Percentiles rank a stretch among this genome's conserved stretches.
Conservation (phyloP, 2,329 filamentous ascomycete genomes). For the Neofusicoccum kwambonambiense region DNA sequence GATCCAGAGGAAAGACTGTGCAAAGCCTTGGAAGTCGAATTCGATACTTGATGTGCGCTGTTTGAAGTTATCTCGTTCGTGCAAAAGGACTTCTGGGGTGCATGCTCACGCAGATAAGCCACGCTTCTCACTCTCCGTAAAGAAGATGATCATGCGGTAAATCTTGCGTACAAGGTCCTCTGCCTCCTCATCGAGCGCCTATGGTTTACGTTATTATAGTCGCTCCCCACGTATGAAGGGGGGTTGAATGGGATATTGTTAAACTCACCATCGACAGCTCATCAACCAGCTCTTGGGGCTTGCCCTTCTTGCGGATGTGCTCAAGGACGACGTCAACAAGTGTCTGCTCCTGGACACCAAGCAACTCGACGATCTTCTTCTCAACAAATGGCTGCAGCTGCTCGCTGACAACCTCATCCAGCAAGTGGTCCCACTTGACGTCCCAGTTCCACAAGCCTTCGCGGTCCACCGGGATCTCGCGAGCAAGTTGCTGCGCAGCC, state of each 20-base stretch:
- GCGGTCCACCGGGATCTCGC: conserved; percentile 85
- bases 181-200: conserved; percentile 92
- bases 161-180: conserved; percentile 93
- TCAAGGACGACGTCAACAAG: conserved; percentile 90
- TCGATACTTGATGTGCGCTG: too few species aligned
- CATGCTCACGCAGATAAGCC: conserved; percentile 3
- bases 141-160: conserved; percentile 67
- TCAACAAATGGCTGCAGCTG: conserved; percentile 93
- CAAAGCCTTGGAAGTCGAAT: too few species aligned
- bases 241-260: not conserved
- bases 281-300: conserved; percentile 77
- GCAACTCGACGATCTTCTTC: conserved; percentile 96
- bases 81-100: too few species aligned
- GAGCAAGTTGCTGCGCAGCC: conserved; percentile 76
- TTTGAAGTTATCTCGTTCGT: too few species aligned
- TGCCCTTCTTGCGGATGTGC: conserved; percentile 72
- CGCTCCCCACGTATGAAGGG: too few species aligned
- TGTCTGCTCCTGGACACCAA: conserved; percentile 95
- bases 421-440: conserved; percentile 88
- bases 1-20: too few species aligned
- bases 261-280: conserved; percentile 74
- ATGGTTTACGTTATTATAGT: conserved; percentile 12
- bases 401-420: conserved; percentile 75
- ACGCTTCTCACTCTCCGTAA: conserved; percentile 17
- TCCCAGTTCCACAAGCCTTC: conserved; percentile 88